Conservation (phyloP, 768 basidiomycete genomes). For the Mycena belliarum region DNA sequence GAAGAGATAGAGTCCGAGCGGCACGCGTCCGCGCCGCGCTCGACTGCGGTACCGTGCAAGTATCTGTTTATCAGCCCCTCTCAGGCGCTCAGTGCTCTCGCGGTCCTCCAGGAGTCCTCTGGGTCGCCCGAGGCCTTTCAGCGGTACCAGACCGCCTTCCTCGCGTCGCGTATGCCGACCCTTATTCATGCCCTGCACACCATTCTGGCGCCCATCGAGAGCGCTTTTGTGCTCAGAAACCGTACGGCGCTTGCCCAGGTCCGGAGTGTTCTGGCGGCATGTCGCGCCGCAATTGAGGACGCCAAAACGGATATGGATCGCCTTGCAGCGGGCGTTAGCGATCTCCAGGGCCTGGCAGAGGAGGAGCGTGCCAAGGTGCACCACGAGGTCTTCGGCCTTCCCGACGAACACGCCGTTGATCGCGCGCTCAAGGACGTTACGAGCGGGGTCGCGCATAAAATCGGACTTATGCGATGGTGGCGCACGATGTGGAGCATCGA, state of each 20-base stretch:
- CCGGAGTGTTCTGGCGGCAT: constrained; percentile 40
- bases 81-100: constrained; percentile 58
- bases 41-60: constrained; percentile 24
- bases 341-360: constrained; percentile 40
- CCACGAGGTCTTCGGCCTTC: constrained; percentile 38
- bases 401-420: constrained; percentile 30
- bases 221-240: constrained; percentile 31
- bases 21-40: constrained; percentile 25
- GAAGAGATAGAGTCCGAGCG: constrained; percentile 15
- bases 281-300: constrained; percentile 32
- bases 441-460: constrained; percentile 37
- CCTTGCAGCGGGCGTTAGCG: constrained; percentile 35
- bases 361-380: constrained; percentile 37
- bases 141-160: constrained; percentile 62
- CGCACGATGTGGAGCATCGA: constrained; percentile 46
- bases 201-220: constrained; percentile 23
- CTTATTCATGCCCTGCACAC: constrained; percentile 42
- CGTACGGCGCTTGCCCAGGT: constrained; percentile 42
- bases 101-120: constrained; percentile 45
- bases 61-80: constrained; percentile 57
- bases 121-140: constrained; percentile 54
- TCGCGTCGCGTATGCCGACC: constrained; percentile 57
- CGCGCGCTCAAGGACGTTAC: constrained; percentile 40
- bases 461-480: constrained; percentile 50
- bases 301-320: constrained; percentile 36